Conservation (phyloP, 2,329 filamentous ascomycete genomes). For the Tolypocladium ovalisporum region DNA sequence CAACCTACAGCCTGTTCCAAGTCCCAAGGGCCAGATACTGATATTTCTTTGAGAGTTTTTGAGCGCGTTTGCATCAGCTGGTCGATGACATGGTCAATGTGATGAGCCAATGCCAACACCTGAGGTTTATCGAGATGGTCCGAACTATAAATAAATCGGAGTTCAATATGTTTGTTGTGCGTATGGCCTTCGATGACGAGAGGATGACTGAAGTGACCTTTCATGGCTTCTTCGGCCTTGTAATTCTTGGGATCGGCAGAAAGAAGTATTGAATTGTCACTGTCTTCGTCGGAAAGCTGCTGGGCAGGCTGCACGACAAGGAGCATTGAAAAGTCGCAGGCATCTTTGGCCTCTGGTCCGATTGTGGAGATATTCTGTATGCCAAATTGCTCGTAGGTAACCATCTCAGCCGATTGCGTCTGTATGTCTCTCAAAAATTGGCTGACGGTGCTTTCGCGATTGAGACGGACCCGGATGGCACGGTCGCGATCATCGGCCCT, state of each 20-base stretch:
- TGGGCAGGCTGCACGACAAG: neutral
- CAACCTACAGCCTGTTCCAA: neutral
- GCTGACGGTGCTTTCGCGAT: neutral
- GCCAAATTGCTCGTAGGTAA: neutral
- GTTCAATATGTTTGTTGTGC: neutral
- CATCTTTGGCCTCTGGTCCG: neutral
- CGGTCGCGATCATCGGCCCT: neutral
- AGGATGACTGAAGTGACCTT: constrained; percentile 6
- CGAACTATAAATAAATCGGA: neutral
- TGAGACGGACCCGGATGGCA: neutral
- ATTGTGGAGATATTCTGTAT: neutral
- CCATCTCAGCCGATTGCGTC: neutral
- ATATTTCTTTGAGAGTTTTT: neutral
- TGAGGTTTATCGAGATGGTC: neutral
- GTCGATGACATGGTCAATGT: neutral
- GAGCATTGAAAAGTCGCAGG: neutral
- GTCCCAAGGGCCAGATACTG: neutral
- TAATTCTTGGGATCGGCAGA: neutral
- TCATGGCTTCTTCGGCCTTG: neutral
- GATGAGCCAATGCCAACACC: neutral
- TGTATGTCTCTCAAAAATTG: neutral
- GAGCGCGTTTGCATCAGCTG: neutral
- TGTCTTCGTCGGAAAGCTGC: neutral
- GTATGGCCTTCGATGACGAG: neutral
- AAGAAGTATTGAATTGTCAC: neutral